Percentiles rank a stretch among this genome's conserved stretches.
Conservation (phyloP, 2,329 filamentous ascomycete species). For the Calonectria pseudoturangicola region DNA sequence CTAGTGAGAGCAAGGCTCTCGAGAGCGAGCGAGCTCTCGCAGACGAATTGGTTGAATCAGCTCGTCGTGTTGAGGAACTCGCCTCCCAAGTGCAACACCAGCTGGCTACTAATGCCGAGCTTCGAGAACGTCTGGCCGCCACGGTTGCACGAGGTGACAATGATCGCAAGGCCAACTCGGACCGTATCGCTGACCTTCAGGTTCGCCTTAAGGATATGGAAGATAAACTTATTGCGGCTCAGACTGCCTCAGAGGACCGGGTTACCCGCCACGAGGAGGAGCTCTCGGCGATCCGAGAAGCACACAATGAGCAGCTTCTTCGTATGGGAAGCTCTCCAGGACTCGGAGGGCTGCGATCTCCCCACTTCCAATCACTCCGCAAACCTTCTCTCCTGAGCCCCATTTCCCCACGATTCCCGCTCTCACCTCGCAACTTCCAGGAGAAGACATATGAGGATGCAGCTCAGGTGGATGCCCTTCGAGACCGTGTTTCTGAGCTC, state of each 20-base stretch:
- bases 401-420: conserved; percentile 59
- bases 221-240: conserved; percentile 87
- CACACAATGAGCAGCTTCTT: conserved; percentile 84
- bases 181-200: conserved; percentile 90
- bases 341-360: conserved; percentile 58
- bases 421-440: conserved; percentile 68
- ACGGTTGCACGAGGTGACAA: conserved; percentile 89
- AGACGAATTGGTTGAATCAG: conserved; percentile 82
- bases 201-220: conserved; percentile 87
- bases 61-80: conserved; percentile 86
- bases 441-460: conserved; percentile 83
- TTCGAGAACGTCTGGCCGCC: conserved; percentile 85
- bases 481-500: conserved; percentile 86
- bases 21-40: conserved; percentile 79
- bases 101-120: conserved; percentile 83
- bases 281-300: conserved; percentile 83
- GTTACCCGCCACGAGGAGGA: conserved; percentile 91
- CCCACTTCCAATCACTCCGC: conserved; percentile 55
- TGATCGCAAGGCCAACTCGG: conserved; percentile 86
- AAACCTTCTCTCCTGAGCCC: conserved; percentile 62
- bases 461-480: conserved; percentile 83
- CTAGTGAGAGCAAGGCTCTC: conserved; percentile 73
- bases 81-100: conserved; percentile 87
- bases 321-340: conserved; percentile 76
- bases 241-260: conserved; percentile 90